Base-by-base conservation (phyloP, 768 basidiomycete species). In the Amanita polypyramis region DNA sequence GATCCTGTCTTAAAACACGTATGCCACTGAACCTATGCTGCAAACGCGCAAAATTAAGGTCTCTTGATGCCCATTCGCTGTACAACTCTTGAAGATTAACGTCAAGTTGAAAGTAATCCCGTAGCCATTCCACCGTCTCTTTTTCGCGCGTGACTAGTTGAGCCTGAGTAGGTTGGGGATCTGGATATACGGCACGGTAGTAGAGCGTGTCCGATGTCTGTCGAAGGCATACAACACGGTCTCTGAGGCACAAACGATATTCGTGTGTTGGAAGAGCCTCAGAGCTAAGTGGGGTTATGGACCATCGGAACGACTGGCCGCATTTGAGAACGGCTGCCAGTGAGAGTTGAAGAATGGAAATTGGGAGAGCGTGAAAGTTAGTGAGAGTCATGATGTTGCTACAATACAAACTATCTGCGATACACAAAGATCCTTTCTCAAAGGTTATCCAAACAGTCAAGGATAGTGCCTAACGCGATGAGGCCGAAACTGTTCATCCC, bases 231-330 rank as follows among this genome's bases (percentile, higher is more conserved):
- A 94, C 73, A 20, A 93, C 82, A 34, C 91, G 82, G 57, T 94
- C 91, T 41, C 70, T 73, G 30, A 92, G 71, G 61, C 85, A 89
- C 30, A 90, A 66, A 5, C 85, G 77, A 60, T 89, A 93, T 63
- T 93, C 91, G 12, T 47, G 46, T 17, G 41, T 32, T 38, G 40
- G 47, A 8, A 25, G 46, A 17, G 50, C 51, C 32, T 52, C 49
- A n/a, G 54, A 33, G 14, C 58, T 50, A 11, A 77, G 62, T 27
- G 74, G 72, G 45, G 75, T 64, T 5, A 68, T 71, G 33, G 75
- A 71, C 90, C 92, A 94, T 23, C 88, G 79, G 62, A 93, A 93
- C 2, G 83, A 83, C 60, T 93, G 89, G 3, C 91, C 91, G 49
- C 82, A 89, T 57, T 77, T 81, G 29, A 93, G 67, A 9, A 88